These are phyloP conservation scores for Phialophora expanda DNA, from an alignment of 2,329 filamentous ascomycete species.

Conservation along the genomic window DNA sequence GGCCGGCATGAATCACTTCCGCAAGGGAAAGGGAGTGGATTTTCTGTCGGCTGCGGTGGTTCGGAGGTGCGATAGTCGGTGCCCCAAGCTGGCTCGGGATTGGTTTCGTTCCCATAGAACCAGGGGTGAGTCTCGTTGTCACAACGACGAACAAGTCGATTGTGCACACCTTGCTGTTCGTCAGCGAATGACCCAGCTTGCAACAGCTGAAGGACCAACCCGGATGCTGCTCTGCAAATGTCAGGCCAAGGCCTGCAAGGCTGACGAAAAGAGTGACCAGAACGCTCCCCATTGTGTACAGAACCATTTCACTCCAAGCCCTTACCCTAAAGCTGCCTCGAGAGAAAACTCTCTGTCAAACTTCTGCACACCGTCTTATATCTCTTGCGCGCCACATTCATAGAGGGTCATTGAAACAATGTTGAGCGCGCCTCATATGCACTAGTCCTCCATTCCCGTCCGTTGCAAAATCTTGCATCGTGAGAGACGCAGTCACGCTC, in stretches of 20 bases:
- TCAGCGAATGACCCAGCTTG: not conserved
- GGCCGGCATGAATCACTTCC: not conserved
- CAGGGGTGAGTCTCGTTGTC: constrained; percentile 29
- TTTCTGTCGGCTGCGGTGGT: not conserved
- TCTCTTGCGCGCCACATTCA: not conserved
- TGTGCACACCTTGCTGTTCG: constrained; percentile 20
- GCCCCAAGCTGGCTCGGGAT: constrained; percentile 2
- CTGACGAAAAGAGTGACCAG: constrained; percentile 19
- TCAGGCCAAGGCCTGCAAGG: constrained; percentile 29
- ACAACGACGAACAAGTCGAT: constrained; percentile 27
- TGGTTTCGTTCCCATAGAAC: constrained; percentile 25
- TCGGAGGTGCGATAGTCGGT: not conserved
- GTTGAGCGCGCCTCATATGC: constrained; percentile 1
- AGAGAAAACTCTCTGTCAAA: not conserved
- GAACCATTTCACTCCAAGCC: not conserved
- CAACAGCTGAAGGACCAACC: constrained; percentile 19
- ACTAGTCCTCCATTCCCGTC: not conserved
- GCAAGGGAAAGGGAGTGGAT: not conserved
- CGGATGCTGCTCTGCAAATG: constrained; percentile 21
- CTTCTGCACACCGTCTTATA: constrained; percentile 9
- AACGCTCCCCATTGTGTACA: constrained; percentile 9
- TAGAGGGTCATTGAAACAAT: not conserved
- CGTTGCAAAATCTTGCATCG: constrained; percentile 3
- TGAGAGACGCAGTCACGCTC: not conserved
- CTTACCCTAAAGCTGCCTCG: constrained; percentile 5